These are phyloP conservation scores for Aspergillus sp. DNA, from an alignment of 2,329 filamentous ascomycete species.

Conservation along the genomic window DNA sequence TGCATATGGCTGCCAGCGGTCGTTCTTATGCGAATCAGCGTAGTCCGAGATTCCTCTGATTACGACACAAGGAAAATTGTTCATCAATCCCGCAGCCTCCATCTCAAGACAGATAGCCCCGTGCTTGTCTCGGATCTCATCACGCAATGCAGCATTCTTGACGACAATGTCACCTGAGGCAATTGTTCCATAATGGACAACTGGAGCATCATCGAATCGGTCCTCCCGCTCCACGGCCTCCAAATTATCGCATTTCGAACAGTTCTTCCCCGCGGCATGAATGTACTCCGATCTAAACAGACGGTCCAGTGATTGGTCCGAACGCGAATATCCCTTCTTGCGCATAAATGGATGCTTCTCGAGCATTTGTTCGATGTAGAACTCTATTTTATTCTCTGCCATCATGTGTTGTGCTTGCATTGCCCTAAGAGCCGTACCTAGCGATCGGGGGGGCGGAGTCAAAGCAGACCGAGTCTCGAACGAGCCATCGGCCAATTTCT, in stretches of 20 bases:
- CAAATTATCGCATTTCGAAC: neutral
- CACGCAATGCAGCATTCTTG: neutral
- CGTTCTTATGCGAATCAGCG: conserved; percentile 12
- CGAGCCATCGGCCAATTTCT: neutral
- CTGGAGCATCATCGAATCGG: neutral
- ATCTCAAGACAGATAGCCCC: conserved; percentile 4
- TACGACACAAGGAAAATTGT: conserved; percentile 1
- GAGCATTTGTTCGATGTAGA: neutral
- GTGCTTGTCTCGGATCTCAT: neutral
- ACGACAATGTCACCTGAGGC: neutral
- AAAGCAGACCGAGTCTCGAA: neutral
- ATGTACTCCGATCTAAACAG: neutral
- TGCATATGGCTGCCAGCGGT: conserved; percentile 11
- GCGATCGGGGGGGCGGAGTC: neutral
- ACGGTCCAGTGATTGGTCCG: neutral
- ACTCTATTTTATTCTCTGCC: neutral
- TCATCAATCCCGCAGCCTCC: conserved; percentile 4
- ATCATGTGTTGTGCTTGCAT: neutral
- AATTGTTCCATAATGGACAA: conserved; percentile 9
- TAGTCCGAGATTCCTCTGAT: conserved; percentile 15
- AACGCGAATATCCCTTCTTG: neutral
- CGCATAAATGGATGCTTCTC: neutral
- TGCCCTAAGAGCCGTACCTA: neutral
- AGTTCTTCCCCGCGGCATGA: neutral
- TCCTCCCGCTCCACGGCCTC: neutral